A percentile compares a stretch with the other conserved stretches of the same genome.
Evolutionary conservation across 768 basidiomycete genomes (phyloP).

Genomic region (Rhodotorula taiwanensis): DNA sequence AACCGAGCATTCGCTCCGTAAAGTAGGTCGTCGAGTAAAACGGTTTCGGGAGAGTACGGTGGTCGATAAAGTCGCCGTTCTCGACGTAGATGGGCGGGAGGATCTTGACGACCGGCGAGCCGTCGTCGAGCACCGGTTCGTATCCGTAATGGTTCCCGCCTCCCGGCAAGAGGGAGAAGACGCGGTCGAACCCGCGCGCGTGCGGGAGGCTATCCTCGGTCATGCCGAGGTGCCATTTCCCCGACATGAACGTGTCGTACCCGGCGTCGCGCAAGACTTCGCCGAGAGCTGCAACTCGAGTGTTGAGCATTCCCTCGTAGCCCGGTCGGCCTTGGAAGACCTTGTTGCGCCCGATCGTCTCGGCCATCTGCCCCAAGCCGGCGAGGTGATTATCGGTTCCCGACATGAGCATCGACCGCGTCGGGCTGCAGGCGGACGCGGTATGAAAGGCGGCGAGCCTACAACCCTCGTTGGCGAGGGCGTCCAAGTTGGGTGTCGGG

Average conservation of each 20-base stretch:
- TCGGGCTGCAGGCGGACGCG: not conserved
- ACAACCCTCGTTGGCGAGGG: not conserved
- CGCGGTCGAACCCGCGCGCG: not conserved
- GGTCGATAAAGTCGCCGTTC: not conserved
- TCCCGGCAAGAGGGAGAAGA: not conserved
- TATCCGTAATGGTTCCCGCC: not conserved
- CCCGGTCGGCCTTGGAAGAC: not conserved
- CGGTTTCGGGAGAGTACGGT: not conserved
- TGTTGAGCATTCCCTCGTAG: not conserved
- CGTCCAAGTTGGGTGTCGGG: not conserved
- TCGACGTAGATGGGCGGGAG: not conserved
- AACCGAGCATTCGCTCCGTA: not conserved
- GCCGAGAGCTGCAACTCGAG: not conserved
- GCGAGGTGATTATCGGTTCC: not conserved
- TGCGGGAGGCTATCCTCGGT: not conserved
- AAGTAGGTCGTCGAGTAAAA: not conserved
- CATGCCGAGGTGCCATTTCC: not conserved
- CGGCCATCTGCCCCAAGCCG: not conserved
- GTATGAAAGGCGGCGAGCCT: not conserved
- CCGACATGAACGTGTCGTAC: not conserved
- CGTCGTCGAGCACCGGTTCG: not conserved
- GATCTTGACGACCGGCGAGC: not conserved
- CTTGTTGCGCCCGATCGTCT: not conserved
- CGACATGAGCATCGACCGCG: not conserved
- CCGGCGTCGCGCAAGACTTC: not conserved